These are phyloP conservation scores for Astrephomene gubernaculifera DNA, from an alignment of 139 green algal genomes.

Conservation along the genomic window DNA sequence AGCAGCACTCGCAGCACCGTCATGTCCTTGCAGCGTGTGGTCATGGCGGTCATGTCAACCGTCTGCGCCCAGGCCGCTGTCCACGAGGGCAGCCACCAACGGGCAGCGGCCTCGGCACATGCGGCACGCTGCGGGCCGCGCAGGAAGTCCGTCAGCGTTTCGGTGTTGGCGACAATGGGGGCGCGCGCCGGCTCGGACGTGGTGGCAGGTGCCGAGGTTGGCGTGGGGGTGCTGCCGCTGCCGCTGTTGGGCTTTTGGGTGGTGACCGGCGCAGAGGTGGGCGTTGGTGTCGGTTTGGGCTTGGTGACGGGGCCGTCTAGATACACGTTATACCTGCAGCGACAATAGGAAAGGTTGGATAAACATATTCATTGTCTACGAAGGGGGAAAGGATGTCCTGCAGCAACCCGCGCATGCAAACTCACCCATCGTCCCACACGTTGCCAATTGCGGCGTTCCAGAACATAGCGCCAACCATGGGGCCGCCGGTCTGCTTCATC, in stretches of 20 bases:
- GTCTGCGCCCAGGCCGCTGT: constrained; percentile 2
- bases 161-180: constrained; percentile 20
- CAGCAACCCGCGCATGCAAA: background rate
- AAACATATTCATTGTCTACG: too few species aligned
- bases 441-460: constrained; percentile 40
- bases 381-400: background rate
- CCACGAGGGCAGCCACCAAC: background rate
- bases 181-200: background rate
- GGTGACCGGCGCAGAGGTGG: background rate
- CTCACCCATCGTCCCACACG: constrained; percentile 39
- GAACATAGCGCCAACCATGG: constrained; percentile 40
- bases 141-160: constrained; percentile 23
- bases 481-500: background rate
- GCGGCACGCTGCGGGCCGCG: too few species aligned
- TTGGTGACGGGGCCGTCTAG: background rate
- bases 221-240: background rate
- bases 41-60: background rate
- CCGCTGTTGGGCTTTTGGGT: background rate
- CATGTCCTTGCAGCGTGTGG: background rate
- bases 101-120: constrained; percentile 10
- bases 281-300: background rate
- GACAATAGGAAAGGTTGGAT: background rate
- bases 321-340: constrained; percentile 24
- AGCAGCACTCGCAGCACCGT: constrained; percentile 11
- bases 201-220: background rate